Conservation (phyloP, 495 filamentous ascomycete genomes). For the Achaetomiella virescens region DNA sequence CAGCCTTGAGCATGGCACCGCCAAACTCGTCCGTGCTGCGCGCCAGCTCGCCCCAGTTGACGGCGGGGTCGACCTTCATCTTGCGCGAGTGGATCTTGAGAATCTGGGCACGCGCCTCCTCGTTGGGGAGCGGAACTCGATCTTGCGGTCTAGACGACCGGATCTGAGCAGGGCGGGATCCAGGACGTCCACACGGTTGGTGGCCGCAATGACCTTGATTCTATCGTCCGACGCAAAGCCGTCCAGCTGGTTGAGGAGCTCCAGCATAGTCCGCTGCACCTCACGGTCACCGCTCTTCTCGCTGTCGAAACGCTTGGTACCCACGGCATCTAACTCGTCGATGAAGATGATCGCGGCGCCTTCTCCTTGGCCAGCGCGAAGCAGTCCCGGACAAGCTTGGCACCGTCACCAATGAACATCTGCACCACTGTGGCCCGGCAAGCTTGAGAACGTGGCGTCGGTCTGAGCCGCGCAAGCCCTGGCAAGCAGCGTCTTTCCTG, state of each 20-base stretch:
- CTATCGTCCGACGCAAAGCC: constrained; percentile 98
- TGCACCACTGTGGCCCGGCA: constrained; percentile 97
- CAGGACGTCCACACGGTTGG: constrained; percentile 95
- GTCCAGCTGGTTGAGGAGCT: constrained; percentile 97
- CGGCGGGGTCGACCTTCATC: constrained; percentile 89
- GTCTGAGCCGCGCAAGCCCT: constrained; percentile 97
- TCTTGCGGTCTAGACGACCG: constrained; percentile 94
- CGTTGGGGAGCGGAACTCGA: constrained; percentile 98
- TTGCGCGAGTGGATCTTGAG: constrained; percentile 95
- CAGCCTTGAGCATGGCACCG: constrained; percentile 93
- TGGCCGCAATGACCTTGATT: constrained; percentile 97
- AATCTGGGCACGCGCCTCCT: constrained; percentile 96
- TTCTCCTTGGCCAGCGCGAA: constrained; percentile 98
- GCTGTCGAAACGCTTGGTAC: constrained; percentile 97
- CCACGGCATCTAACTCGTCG: constrained; percentile 94
- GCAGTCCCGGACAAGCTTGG: constrained; percentile 94
- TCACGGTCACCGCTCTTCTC: constrained; percentile 98
- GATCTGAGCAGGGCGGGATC: constrained; percentile 92
- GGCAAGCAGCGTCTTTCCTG: constrained; percentile 93
- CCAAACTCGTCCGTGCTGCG: constrained; percentile 99
- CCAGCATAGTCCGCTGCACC: constrained; percentile 98
- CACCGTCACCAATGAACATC: constrained; percentile 99
- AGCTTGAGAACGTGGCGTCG: constrained; percentile 99
- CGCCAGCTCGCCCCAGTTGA: constrained; percentile 96
- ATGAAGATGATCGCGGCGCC: constrained; percentile 98